Evolutionary conservation across 306 rosid species (phyloP).

Genomic region (Cicer chorassanicum): DNA sequence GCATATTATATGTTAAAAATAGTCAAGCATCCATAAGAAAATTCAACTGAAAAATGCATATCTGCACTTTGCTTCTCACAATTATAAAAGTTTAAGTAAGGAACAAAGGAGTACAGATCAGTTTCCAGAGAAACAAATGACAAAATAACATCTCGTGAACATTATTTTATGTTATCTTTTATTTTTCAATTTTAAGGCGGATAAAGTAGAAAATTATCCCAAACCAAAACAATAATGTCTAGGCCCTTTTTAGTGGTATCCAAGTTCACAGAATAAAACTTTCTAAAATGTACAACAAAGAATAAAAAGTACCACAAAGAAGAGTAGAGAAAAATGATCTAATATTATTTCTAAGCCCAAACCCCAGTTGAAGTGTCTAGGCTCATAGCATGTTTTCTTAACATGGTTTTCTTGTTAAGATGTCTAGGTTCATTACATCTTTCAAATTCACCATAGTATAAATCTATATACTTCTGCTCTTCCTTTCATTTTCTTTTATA

Average conservation of each 20-base stretch:
- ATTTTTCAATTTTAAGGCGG: not conserved
- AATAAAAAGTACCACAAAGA: not conserved
- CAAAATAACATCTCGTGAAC: constrained; percentile 11
- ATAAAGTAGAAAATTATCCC: not conserved
- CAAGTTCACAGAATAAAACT: not conserved
- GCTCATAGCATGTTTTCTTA: not conserved
- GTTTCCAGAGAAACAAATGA: constrained; percentile 9
- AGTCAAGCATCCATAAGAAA: constrained; percentile 27
- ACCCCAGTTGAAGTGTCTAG: constrained; percentile 1
- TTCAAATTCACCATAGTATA: not conserved
- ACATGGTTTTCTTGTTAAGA: not conserved
- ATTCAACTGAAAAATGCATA: constrained; percentile 31
- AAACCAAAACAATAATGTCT: not conserved
- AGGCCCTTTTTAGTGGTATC: constrained; percentile 13
- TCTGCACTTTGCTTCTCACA: constrained; percentile 4
- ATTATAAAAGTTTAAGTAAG: not conserved
- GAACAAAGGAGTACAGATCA: not conserved
- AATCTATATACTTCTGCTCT: not conserved
- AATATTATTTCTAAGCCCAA: not conserved
- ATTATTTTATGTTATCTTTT: not conserved
- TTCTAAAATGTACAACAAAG: not conserved
- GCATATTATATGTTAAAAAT: constrained; percentile 26
- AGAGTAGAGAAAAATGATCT: not conserved
- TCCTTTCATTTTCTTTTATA: not conserved
- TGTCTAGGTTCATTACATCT: not conserved